These are phyloP conservation scores for Chrysoporthe puriensis DNA, from an alignment of 2,329 filamentous ascomycete genomes.

Conservation along the genomic window DNA sequence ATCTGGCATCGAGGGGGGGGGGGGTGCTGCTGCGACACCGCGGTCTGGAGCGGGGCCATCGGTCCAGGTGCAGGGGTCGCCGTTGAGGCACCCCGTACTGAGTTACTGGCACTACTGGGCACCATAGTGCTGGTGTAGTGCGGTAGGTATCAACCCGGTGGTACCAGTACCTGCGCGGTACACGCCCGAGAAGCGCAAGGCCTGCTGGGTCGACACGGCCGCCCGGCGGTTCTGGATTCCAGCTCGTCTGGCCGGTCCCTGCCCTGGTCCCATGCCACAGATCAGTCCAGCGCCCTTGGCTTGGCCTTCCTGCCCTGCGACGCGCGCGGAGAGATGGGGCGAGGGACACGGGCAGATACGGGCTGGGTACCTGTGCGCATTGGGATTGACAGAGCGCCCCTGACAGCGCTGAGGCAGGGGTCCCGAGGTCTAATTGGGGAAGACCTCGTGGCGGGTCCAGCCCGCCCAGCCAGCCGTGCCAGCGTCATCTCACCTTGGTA, in stretches of 20 bases:
- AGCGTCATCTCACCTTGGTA: slow-evolving; percentile 7
- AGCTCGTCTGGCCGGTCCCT: too few species aligned
- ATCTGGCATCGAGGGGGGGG: slow-evolving; percentile 11
- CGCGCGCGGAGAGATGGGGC: not conserved
- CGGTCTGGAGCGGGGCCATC: not conserved
- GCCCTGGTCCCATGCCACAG: not conserved
- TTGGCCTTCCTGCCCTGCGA: too few species aligned
- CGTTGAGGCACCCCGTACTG: too few species aligned
- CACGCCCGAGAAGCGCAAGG: not conserved
- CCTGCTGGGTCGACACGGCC: not conserved
- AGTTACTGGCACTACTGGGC: not conserved
- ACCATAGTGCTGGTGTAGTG: too few species aligned
- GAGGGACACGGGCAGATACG: not conserved
- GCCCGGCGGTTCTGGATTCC: not conserved
- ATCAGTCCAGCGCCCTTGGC: not conserved
- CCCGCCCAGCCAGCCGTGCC: not conserved
- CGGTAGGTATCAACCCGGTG: too few species aligned
- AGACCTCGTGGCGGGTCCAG: not conserved
- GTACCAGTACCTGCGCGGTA: not conserved
- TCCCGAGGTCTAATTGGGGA: not conserved
- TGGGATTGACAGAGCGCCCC: not conserved
- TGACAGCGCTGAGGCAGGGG: slow-evolving; percentile 5
- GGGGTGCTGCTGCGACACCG: not conserved
- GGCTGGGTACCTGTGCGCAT: not conserved
- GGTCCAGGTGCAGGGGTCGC: not conserved